Base-by-base conservation (phyloP, 495 filamentous ascomycete genomes). In the Daldinia caldariorum region DNA sequence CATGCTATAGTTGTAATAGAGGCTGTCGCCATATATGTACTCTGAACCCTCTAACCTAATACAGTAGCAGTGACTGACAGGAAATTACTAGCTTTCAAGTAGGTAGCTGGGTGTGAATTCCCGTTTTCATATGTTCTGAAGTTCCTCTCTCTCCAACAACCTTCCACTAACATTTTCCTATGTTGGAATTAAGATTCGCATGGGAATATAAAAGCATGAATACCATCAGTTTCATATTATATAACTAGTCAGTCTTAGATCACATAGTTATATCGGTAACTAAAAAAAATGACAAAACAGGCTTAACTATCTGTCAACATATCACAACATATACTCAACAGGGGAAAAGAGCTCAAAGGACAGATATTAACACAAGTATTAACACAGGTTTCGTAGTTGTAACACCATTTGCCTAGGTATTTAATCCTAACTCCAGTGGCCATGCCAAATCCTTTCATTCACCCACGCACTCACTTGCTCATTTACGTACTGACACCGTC, bases 351-450 rank as follows among this genome's bases (percentile, higher is more conserved):
- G 3, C 26, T 35, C 34, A 35, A n/a, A n/a, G n/a, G n/a, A n/a
- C n/a, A 34, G 32, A 3, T 16, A 54, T 8, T 10, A 1, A 35
- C 18, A 34, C n/a, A 38, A 14, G 9, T 16, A 8, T 37, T 14
- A 39, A 37, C 29, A 16, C 35, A 34, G 54, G 7, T 13, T 50
- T 54, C 31, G 16, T 37, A 51, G 58, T 26, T 22, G 18, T 38
- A 31, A 57, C 39, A 37, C 55, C 50, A 69, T 47, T 39, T 3
- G 3, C 26, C 1, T 38, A 55, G 66, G 60, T 60, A 68, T 55
- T 68, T 68, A 51, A 59, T 61, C 67, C 67, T 18, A 67, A 70
- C 67, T 61, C 67, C 63, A 20, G 41, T 61, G 49, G 61, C 54
- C 61, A 64, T 67, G 63, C 53, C 58, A 58, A 37, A 26, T 47